Conservation (phyloP, 2,329 filamentous ascomycete species). For the Fusarium bulbicola region DNA sequence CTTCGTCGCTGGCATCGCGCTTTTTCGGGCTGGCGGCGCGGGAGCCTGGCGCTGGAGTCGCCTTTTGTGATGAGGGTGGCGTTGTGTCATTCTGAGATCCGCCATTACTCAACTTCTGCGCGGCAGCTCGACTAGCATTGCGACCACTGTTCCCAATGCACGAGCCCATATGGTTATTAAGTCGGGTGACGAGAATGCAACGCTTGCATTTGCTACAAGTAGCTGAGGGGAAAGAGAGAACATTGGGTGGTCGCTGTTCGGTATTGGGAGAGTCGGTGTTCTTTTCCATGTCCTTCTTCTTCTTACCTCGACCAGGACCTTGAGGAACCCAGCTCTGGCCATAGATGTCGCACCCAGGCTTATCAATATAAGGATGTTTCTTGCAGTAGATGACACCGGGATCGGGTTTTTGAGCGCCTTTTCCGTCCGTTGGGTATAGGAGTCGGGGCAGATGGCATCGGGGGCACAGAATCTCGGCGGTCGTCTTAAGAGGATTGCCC, state of each 20-base stretch:
- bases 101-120: conserved; percentile 70
- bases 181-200: conserved; percentile 70
- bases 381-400: conserved; percentile 80
- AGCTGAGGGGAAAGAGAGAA: conserved; percentile 71
- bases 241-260: conserved; percentile 67
- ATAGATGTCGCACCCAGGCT: conserved; percentile 81
- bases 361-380: conserved; percentile 79
- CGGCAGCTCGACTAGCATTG: conserved; percentile 69
- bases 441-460: conserved; percentile 79
- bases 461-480: conserved; percentile 75
- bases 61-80: conserved; percentile 70
- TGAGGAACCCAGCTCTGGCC: conserved; percentile 82
- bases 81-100: conserved; percentile 65
- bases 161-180: conserved; percentile 75
- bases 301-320: conserved; percentile 75
- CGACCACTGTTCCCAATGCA: conserved; percentile 73
- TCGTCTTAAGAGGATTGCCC: conserved; percentile 77
- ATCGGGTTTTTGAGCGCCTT: conserved; percentile 71
- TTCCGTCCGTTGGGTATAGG: conserved; percentile 76
- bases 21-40: conserved; percentile 65
- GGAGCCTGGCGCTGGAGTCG: conserved; percentile 65
- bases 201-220: conserved; percentile 75
- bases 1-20: conserved; percentile 65
- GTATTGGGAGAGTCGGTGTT: conserved; percentile 60
- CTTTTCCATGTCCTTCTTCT: conserved; percentile 80